Evolutionary conservation across 2,329 filamentous ascomycete species (phyloP).

Genomic region (Diaporthe sp.): DNA sequence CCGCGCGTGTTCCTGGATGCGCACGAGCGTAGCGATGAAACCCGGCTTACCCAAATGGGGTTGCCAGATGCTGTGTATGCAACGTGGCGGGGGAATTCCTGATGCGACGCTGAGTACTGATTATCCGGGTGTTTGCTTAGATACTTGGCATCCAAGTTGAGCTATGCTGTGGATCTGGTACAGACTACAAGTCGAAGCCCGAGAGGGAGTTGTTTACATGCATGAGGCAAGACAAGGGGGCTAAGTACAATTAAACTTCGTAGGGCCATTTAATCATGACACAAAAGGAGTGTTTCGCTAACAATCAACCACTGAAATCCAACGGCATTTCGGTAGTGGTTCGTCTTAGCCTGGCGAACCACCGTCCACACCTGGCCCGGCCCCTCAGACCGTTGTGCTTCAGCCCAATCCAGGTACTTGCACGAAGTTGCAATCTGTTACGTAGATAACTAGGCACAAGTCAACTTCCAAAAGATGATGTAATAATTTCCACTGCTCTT

Average conservation of each 20-base stretch:
- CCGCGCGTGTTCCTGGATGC: background rate
- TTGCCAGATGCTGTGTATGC: background rate
- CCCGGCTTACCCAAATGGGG: slow-evolving; percentile 20
- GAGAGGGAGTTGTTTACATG: no score
- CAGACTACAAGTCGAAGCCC: background rate
- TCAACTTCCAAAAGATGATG: background rate
- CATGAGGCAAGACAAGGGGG: no score
- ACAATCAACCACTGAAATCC: background rate
- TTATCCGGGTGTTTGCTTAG: no score
- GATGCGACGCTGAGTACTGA: background rate
- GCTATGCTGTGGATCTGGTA: background rate
- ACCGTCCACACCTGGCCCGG: background rate
- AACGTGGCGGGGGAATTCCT: background rate
- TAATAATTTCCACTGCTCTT: slow-evolving; percentile 19
- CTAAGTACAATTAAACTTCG: no score
- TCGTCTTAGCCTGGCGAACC: background rate
- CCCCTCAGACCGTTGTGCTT: background rate
- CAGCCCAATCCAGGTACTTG: background rate
- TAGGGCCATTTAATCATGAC: background rate
- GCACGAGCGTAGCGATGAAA: slow-evolving; percentile 16
- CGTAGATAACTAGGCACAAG: background rate
- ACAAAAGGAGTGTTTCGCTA: background rate
- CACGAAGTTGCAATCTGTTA: background rate
- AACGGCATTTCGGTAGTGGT: background rate
- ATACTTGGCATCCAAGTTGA: background rate